phyloP scores from a whole-genome alignment of 768 basidiomycete genomes.

The Psilocybe subaeruginosa region DNA sequence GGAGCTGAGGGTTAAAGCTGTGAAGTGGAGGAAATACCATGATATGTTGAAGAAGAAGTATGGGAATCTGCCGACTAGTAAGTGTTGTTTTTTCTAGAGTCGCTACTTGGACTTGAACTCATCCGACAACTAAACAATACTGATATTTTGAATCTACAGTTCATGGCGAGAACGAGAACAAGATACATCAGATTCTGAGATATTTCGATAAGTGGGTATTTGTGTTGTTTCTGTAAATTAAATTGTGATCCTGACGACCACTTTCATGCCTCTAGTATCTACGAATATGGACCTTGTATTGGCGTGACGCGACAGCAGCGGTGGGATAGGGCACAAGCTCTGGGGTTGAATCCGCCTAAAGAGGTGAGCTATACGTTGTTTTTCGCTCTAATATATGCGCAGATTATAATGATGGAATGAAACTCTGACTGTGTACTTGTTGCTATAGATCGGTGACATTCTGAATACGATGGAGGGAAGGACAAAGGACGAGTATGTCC shows the following conservation, averaged over 20 bases:
- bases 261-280: conserved; percentile 47
- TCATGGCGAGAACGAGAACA: conserved; percentile 62
- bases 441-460: conserved; percentile 72
- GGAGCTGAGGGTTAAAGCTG: conserved; percentile 51
- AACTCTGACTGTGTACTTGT: neutral
- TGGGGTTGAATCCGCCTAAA: conserved; percentile 74
- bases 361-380: conserved; percentile 10
- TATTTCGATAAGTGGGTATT: conserved; percentile 73
- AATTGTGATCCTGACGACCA: neutral
- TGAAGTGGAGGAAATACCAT: conserved; percentile 55
- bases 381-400: neutral
- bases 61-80: conserved; percentile 62
- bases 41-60: conserved; percentile 51
- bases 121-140: neutral
- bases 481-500: conserved; percentile 52
- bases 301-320: conserved; percentile 82
- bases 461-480: conserved; percentile 69
- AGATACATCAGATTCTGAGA: conserved; percentile 71
- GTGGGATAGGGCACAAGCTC: conserved; percentile 81
- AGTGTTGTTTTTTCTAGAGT: conserved; percentile 29
- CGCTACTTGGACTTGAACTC: neutral
- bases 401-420: neutral
- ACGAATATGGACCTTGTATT: conserved; percentile 80
- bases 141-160: conserved; percentile 43
- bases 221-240: neutral